Base-by-base conservation (phyloP, 441 rosid species). In the Isatis lusitanica region DNA sequence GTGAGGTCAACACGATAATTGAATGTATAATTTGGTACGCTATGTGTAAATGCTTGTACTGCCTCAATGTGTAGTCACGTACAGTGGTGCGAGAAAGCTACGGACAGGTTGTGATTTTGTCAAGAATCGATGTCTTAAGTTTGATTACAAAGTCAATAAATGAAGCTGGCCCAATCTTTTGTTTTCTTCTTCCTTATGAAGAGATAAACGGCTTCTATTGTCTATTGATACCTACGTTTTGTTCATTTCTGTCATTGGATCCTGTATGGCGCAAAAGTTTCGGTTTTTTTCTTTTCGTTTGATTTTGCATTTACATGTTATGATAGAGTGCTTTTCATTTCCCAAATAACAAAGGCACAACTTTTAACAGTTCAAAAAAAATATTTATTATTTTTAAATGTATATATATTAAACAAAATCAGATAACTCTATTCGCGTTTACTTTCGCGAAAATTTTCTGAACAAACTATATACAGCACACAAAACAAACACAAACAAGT, bases 11-110 rank as follows among this genome's bases (percentile, higher is more conserved):
- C 46, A 62, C 10, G 13, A 69, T 38, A 75, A 75, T 55, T 69
- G 61, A 75, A 75, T 75, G 71, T 55, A 75, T 69, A 69, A 69
- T 35, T 75, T 69, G 79, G 79, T 75, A 75, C 79, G 79, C 69
- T 69, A 31, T 75, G 79, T 57, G 70, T 46, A 75, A 75, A 56
- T 62, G 70, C 24, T 53, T 75, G 78, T 75, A 75, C 78, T 68
- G 64, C 69, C 40, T 75, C 78, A 68, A 28, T 75, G 74, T 68
- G 70, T 68, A 68, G 74, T 74, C 78, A 74, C 64, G 78, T 74
- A 75, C 79, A 75, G 65, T 75, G 58, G 70, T 68, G 79, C 65
- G 4, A 62, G 74, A 68, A 35, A 75, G 79, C 74, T 75, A 75
- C 74, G 79, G 79, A 68, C 78, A 68, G 50, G 63, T 68, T 75